Evolutionary conservation across 108 stramenopile species (phyloP).

Genomic region (Chaetoceros tenuissimus): DNA sequence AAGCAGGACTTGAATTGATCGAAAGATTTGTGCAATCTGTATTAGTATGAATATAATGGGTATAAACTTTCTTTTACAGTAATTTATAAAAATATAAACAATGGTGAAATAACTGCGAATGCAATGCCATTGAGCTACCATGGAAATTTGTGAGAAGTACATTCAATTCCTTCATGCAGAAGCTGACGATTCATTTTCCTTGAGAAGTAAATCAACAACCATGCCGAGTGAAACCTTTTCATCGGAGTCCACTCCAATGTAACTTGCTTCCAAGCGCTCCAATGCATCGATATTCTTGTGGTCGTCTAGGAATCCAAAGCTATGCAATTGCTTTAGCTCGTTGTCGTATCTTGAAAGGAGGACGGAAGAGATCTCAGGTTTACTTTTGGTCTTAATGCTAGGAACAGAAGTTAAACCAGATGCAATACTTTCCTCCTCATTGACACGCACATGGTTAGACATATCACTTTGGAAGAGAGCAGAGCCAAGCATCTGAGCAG

Average conservation of each 20-base stretch:
- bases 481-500: conserved; percentile 52
- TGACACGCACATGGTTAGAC: conserved; percentile 12
- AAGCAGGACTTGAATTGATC: too few species aligned
- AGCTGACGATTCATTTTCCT: conserved; percentile 18
- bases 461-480: conserved; percentile 59
- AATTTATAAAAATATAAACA: conserved; percentile 6
- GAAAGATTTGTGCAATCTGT: too few species aligned
- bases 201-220: conserved; percentile 45
- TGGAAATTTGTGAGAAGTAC: too few species aligned
- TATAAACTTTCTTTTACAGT: neutral
- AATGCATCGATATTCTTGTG: conserved; percentile 39
- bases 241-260: conserved; percentile 43
- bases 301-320: conserved; percentile 60
- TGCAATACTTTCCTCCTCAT: conserved; percentile 4
- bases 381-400: conserved; percentile 5
- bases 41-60: too few species aligned
- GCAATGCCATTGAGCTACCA: too few species aligned
- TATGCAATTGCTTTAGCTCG: conserved; percentile 46
- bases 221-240: conserved; percentile 46
- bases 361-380: conserved; percentile 9
- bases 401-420: conserved; percentile 32
- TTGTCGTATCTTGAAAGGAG: conserved; percentile 48
- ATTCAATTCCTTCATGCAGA: too few species aligned
- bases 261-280: conserved; percentile 58
- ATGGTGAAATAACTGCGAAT: too few species aligned